phyloP scores from a whole-genome alignment of 305 asterid species.

The Fraxinus sp. region DNA sequence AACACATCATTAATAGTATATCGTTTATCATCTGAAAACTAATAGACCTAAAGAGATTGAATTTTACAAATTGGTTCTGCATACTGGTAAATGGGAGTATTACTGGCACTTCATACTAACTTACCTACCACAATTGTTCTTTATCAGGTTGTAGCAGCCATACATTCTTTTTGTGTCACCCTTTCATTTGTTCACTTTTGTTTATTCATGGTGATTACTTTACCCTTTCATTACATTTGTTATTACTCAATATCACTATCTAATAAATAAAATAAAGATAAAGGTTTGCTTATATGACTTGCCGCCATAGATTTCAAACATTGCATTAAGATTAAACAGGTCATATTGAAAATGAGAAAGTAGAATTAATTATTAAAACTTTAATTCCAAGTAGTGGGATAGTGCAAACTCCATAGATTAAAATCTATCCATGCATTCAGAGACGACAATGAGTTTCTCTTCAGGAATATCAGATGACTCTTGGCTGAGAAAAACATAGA shows the following conservation, averaged over 20 bases:
- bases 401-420: not conserved
- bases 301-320: not conserved
- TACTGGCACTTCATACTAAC: not conserved
- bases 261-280: no score
- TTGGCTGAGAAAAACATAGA: not conserved
- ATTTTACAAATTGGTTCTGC: not conserved
- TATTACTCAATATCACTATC: not conserved
- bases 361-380: not conserved
- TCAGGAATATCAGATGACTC: not conserved
- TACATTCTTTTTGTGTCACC: not conserved
- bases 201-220: not conserved
- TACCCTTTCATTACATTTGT: not conserved
- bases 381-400: not conserved
- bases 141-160: not conserved
- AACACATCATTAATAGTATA: not conserved
- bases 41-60: not conserved
- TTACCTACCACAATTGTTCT: not conserved
- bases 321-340: not conserved
- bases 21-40: not conserved
- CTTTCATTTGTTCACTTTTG: not conserved
- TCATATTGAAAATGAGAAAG: not conserved
- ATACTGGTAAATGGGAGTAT: not conserved
- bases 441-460: not conserved
- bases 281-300: not conserved
- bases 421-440: not conserved